Evolutionary conservation across 129 eudicot genomes (phyloP).

Genomic region (Saussurea involucrata): DNA sequence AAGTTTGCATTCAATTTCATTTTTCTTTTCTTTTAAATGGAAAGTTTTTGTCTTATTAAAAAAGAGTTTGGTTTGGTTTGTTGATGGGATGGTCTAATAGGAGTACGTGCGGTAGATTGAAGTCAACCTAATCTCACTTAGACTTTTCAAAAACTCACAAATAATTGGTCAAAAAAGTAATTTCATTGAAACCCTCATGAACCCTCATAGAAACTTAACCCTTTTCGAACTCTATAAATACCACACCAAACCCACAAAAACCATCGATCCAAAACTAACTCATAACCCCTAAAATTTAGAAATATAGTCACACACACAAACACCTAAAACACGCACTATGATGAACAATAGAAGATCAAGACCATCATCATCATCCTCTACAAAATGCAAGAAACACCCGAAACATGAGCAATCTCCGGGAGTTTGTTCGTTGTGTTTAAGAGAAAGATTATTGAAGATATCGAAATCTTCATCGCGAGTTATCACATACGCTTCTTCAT

Average conservation of each 20-base stretch:
- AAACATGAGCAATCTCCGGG: conserved; percentile 81
- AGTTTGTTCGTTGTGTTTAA: conserved; percentile 69
- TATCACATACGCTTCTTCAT: neutral
- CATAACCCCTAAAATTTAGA: neutral
- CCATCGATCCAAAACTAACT: conserved; percentile 8
- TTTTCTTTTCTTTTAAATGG: no score
- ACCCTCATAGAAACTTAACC: conserved; percentile 52
- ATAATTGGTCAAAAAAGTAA: conserved; percentile 33
- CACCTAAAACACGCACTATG: conserved; percentile 9
- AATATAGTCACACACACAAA: conserved; percentile 5
- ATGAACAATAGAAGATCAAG: conserved; percentile 22
- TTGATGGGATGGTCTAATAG: no score
- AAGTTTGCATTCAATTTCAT: no score
- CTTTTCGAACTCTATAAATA: conserved; percentile 21
- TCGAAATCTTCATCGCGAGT: conserved; percentile 23
- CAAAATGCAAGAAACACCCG: conserved; percentile 71
- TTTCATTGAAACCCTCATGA: conserved; percentile 31
- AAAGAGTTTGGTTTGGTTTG: no score
- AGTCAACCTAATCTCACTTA: conserved; percentile 25
- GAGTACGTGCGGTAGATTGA: conserved; percentile 22
- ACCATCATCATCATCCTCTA: conserved; percentile 21
- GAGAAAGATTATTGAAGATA: conserved; percentile 48
- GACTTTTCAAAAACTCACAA: conserved; percentile 31
- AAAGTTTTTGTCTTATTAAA: no score
- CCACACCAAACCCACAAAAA: conserved; percentile 10